Evolutionary conservation across 371 early-diverging fungal genomes (phyloP).

Genomic region (Coemansia sp.): DNA sequence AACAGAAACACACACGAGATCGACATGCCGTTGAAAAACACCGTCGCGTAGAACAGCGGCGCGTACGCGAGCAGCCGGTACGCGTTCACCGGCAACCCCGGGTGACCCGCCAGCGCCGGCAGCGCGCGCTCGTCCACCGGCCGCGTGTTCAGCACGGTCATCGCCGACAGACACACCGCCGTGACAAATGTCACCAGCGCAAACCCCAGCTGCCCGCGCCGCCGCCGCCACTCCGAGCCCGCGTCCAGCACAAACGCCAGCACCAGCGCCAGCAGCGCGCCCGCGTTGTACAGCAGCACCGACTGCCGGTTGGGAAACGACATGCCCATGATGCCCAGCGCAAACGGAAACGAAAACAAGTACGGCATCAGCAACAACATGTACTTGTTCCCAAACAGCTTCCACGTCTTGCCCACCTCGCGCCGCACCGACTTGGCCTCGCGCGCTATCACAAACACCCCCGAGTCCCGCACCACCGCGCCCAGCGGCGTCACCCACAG

Average conservation of each 20-base stretch:
- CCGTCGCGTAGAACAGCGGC: constrained; percentile 7
- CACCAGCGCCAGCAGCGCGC: constrained; percentile 20
- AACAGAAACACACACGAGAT: constrained; percentile 34
- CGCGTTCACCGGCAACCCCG: constrained; percentile 5
- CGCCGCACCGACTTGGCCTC: not conserved
- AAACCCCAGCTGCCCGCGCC: constrained; percentile 20
- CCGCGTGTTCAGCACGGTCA: constrained; percentile 3
- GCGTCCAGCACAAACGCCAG: constrained; percentile 31
- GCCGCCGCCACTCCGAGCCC: constrained; percentile 16
- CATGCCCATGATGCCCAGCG: constrained; percentile 2
- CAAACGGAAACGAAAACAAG: constrained; percentile 27
- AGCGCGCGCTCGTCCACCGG: constrained; percentile 2
- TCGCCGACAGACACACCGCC: constrained; percentile 1
- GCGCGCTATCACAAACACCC: constrained; percentile 21
- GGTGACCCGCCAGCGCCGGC: not conserved
- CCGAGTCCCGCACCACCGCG: constrained; percentile 20
- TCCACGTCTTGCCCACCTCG: not conserved
- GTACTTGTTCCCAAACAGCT: constrained; percentile 17
- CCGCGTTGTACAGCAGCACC: constrained; percentile 29
- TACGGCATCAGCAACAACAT: constrained; percentile 31
- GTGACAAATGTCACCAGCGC: constrained; percentile 2
- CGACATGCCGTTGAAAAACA: constrained; percentile 29
- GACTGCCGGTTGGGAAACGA: constrained; percentile 12
- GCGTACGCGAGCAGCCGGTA: constrained; percentile 10
- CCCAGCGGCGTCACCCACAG: constrained; percentile 3